Conservation (phyloP, 257 asterid species). For the Solanum clarkiae region DNA sequence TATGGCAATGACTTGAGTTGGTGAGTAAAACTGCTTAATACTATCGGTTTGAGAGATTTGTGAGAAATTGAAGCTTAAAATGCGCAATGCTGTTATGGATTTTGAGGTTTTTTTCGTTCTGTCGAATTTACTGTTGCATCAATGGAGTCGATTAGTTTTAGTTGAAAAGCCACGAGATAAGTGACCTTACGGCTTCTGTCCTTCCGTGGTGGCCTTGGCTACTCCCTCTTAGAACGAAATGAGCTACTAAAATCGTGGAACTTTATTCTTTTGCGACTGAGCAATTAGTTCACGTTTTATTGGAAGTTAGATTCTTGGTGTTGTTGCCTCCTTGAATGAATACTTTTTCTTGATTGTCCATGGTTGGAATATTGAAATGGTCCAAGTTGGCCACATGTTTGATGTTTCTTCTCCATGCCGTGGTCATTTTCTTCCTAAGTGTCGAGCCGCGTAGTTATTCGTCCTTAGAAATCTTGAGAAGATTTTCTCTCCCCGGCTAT, state of each 20-base stretch:
- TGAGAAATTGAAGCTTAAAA: background rate
- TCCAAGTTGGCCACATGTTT: background rate
- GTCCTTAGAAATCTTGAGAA: background rate
- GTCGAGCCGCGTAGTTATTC: background rate
- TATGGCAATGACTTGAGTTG: constrained; percentile 79
- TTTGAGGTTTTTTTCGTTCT: background rate
- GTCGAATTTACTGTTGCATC: background rate
- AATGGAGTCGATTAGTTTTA: background rate
- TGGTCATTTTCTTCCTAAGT: background rate
- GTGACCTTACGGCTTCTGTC: background rate
- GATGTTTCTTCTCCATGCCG: background rate
- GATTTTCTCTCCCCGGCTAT: background rate
- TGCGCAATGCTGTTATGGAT: background rate
- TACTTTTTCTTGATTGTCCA: background rate
- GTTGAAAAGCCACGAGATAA: background rate
- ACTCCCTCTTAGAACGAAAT: background rate
- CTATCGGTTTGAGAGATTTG: background rate
- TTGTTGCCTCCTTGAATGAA: background rate
- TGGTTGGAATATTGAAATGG: background rate
- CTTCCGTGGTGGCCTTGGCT: background rate
- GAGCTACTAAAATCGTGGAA: background rate
- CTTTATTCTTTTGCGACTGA: background rate
- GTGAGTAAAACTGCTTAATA: constrained; percentile 17
- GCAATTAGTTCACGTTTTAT: background rate
- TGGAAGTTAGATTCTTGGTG: background rate